These are phyloP conservation scores for Syzygium syzygioides DNA, from an alignment of 441 rosid genomes.

Conservation along the genomic window DNA sequence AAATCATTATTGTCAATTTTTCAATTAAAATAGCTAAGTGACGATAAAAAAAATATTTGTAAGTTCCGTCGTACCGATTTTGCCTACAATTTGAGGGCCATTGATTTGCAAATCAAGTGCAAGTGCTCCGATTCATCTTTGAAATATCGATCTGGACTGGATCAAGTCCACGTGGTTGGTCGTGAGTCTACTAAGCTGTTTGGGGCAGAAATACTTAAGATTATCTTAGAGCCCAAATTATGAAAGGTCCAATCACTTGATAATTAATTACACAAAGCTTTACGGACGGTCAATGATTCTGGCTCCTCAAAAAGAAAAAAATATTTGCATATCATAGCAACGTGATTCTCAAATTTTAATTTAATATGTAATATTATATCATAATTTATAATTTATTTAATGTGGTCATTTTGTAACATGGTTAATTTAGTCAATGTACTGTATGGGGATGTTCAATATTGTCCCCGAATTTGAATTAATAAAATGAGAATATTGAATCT, in stretches of 20 bases:
- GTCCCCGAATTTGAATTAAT: too few relatives aligned
- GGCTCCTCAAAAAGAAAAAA: accelerated
- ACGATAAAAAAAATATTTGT: too few relatives aligned
- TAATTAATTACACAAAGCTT: background rate
- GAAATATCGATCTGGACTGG: background rate
- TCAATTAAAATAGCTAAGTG: accelerated
- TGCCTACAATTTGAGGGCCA: background rate
- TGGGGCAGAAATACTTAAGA: accelerated
- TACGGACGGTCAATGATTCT: background rate
- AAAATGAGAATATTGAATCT: too few relatives aligned
- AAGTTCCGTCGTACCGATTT: too few relatives aligned
- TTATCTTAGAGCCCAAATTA: background rate
- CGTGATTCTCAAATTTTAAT: too few relatives aligned
- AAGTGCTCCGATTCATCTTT: accelerated
- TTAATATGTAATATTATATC: too few relatives aligned
- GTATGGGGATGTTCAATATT: too few relatives aligned
- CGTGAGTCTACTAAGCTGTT: accelerated
- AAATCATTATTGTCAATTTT: background rate
- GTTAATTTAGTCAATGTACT: too few relatives aligned
- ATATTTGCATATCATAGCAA: accelerated
- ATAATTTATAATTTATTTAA: too few relatives aligned
- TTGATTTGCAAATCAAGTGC: accelerated
- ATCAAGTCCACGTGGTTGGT: background rate
- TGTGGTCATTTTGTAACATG: too few relatives aligned
- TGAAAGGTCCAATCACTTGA: accelerated